Evolutionary conservation across 176 grass and related monocot species (phyloP).

Genomic region (sorghum (Sorghum bicolor)): Sorghum_bicolor_NCBIv3 NC_012871.2:67766001-67766500

Average conservation of each 20-base stretch:
- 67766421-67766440: not conserved
- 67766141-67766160: not conserved
- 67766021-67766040: not conserved
- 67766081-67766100: slow-evolving; percentile 6
- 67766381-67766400: not conserved
- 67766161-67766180: not conserved
- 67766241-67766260: not conserved
- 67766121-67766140: no score
- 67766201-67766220: not conserved
- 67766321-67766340: not conserved
- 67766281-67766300: not conserved
- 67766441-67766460: not conserved
- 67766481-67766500: no score
- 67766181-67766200: no score
- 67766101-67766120: no score
- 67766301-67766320: not conserved
- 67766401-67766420: not conserved
- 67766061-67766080: slow-evolving; percentile 3
- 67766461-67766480: not conserved
- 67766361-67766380: not conserved
- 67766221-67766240: not conserved
- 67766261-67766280: not conserved
- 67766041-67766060: not conserved
- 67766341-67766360: not conserved
- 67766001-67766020: not conserved